These are phyloP conservation scores for Tolypocladium guangdongense DNA, from an alignment of 2,329 filamentous ascomycete species.

Conservation along the genomic window DNA sequence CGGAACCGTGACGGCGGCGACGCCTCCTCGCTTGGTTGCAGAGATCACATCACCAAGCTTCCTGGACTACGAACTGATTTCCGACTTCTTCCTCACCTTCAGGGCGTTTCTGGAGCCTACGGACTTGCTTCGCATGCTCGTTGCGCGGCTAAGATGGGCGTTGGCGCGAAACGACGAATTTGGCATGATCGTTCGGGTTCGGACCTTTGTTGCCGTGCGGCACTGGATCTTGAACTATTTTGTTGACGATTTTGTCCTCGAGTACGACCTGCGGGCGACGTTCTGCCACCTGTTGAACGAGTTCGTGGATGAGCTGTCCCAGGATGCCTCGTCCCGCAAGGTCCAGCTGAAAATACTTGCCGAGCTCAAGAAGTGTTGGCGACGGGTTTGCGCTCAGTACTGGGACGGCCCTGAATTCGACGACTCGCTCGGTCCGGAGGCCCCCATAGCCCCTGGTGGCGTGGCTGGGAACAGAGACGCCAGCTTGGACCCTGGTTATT, in stretches of 20 bases:
- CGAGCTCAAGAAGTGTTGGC: slow-evolving; percentile 96
- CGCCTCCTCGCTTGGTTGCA: slow-evolving; percentile 79
- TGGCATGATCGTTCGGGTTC: slow-evolving; percentile 87
- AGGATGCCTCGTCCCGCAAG: slow-evolving; percentile 32
- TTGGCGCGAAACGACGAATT: slow-evolving; percentile 68
- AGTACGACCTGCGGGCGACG: slow-evolving; percentile 59
- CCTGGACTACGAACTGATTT: slow-evolving; percentile 91
- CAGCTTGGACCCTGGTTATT: slow-evolving; percentile 42
- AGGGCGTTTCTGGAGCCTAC: slow-evolving; percentile 71
- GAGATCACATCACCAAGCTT: slow-evolving; percentile 95
- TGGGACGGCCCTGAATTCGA: slow-evolving; percentile 70
- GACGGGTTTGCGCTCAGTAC: slow-evolving; percentile 76
- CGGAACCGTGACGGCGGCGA: slow-evolving; percentile 76
- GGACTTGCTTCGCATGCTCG: slow-evolving; percentile 71
- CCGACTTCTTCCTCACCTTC: slow-evolving; percentile 95
- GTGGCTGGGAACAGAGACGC: slow-evolving; percentile 50
- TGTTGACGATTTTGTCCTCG: slow-evolving; percentile 78
- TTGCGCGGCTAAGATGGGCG: slow-evolving; percentile 81
- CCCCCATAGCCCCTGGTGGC: slow-evolving; percentile 67
- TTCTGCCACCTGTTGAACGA: slow-evolving; percentile 78
- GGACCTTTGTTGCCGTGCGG: slow-evolving; percentile 87
- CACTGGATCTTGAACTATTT: slow-evolving; percentile 99
- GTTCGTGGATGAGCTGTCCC: slow-evolving; percentile 44
- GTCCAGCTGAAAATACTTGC: slow-evolving; percentile 73
- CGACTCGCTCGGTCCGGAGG: slow-evolving; percentile 48